Evolutionary conservation across 257 asterid genomes (phyloP).

Genomic region (Fraxinus americana): DNA sequence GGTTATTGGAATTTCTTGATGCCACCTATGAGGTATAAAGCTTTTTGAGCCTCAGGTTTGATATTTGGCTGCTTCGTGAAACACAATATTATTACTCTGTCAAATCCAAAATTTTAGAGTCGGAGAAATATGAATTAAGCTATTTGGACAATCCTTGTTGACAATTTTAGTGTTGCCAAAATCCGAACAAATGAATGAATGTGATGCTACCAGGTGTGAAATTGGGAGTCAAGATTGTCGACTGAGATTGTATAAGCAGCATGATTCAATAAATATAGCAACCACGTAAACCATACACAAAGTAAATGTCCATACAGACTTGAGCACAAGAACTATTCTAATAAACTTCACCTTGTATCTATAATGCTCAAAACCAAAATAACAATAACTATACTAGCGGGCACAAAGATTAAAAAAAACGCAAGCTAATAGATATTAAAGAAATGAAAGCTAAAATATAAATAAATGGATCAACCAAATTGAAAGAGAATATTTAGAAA

Average conservation of each 20-base stretch:
- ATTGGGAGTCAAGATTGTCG: too few species aligned
- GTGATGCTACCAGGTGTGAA: too few species aligned
- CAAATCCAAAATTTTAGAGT: too few species aligned
- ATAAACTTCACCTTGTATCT: constrained; percentile 13
- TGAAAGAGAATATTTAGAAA: background rate
- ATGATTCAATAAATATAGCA: background rate
- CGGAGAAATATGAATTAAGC: too few species aligned
- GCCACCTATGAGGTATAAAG: constrained; percentile 52
- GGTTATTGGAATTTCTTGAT: constrained; percentile 65
- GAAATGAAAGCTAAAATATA: background rate
- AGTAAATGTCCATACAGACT: background rate
- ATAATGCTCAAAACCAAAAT: background rate
- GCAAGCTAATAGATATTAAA: background rate
- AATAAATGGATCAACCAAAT: background rate
- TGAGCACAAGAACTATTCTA: constrained; percentile 7
- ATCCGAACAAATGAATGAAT: too few species aligned
- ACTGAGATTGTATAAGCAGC: too few species aligned
- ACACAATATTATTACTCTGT: background rate
- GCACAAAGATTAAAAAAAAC: background rate
- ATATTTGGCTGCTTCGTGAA: constrained; percentile 43
- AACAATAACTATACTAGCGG: background rate
- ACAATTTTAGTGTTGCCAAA: too few species aligned
- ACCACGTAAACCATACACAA: background rate
- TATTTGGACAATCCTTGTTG: too few species aligned
- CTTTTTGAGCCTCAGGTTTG: constrained; percentile 56